Evolutionary conservation across 2,329 filamentous ascomycete species (phyloP), one percentile per base, ranked within the genome.

Genomic region (Escovopsis sp.): DNA sequence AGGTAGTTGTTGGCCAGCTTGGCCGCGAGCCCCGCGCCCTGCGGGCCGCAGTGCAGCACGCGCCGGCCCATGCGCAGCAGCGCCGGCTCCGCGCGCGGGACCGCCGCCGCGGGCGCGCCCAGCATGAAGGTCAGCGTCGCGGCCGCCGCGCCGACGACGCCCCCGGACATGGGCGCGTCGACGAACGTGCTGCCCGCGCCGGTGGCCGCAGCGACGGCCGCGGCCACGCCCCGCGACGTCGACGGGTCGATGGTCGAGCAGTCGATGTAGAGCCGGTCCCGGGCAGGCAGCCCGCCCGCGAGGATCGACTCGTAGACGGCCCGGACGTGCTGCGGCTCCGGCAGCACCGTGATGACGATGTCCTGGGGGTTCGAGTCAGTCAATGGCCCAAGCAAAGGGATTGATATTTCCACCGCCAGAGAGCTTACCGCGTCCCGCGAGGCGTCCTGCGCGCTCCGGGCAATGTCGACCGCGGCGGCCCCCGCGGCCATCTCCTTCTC

Each of bases 1-100:
- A 96, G 75, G 60, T 98, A 98, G 63, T 98, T 98, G 66, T 98
- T 98, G 42, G 89, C 88, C 30, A 98, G 72, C 65, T 98, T 98
- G 34, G 84, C 91, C 10, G 86, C 84, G 1, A 98, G 72, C 0
- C 91, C 91, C 3, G 85, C 76, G 10, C 87, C 88, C 51, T 93
- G 87, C 1, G 70, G 70, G 4, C 91, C 91, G 53, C 94, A 82
- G 59, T 94, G 87, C 47, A 94, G 71, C 4, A 94, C 82, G 46
- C 81, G 82, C 56, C 80, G 80, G 42, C 91, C 91, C 87, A 98
- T 95, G 47, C 77, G 69, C 19, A 80, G 68, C 5, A 98, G 70
- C 1, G 87, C 70, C 0, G 77, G 71, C 44, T 80, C 80, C 9
- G 84, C 70, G 10, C 75, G 72, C 2, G 77, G 63, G 1, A 91